These are phyloP conservation scores for Tulasnella sp. DNA, from an alignment of 768 basidiomycete species.

Conservation along the genomic window DNA sequence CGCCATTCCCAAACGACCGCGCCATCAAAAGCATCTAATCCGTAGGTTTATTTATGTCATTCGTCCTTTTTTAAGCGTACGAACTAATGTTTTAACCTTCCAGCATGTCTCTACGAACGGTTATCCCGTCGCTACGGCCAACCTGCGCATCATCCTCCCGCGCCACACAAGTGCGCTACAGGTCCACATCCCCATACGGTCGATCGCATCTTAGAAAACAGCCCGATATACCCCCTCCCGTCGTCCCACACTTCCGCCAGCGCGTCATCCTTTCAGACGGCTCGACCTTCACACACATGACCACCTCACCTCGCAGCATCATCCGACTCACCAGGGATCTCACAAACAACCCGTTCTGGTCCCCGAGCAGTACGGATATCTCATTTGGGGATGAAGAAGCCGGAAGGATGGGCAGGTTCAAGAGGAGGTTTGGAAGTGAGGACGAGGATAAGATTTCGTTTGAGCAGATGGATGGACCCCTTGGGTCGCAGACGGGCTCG, in stretches of 20 bases:
- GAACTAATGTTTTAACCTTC: no score
- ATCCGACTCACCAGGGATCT: constrained; percentile 77
- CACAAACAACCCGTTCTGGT: constrained; percentile 83
- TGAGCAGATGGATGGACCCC: constrained; percentile 15
- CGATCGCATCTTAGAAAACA: constrained; percentile 70
- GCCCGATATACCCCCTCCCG: constrained; percentile 63
- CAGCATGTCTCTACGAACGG: no score
- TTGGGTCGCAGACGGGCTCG: not conserved
- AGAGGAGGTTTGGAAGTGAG: constrained; percentile 50
- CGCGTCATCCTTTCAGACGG: constrained; percentile 80
- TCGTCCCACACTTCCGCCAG: constrained; percentile 81
- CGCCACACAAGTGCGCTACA: not conserved
- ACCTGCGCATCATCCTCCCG: not conserved
- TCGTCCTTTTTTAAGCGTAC: no score
- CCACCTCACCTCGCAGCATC: constrained; percentile 71
- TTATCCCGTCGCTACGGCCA: no score
- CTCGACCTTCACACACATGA: constrained; percentile 77
- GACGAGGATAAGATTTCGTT: constrained; percentile 29
- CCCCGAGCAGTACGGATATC: constrained; percentile 39
- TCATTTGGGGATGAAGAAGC: constrained; percentile 63
- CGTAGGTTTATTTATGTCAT: no score
- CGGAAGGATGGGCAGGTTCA: constrained; percentile 75
- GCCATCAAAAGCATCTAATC: no score
- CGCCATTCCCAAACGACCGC: no score
- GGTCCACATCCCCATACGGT: constrained; percentile 57